These are phyloP conservation scores for Pseudozyma tsukubaensis DNA, from an alignment of 1,284 basidiomycete genomes.

Conservation along the genomic window DNA sequence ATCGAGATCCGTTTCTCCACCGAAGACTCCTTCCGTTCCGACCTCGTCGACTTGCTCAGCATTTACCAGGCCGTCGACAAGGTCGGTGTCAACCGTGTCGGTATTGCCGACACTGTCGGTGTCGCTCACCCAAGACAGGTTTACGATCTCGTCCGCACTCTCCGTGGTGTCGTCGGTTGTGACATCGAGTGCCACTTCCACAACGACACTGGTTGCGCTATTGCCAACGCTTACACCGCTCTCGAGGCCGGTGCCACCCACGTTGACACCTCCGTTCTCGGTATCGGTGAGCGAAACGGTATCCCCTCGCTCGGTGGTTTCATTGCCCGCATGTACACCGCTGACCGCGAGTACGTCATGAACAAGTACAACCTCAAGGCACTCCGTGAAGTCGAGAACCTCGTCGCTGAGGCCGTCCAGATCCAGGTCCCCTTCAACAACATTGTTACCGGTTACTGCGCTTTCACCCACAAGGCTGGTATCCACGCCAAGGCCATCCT, in stretches of 20 bases:
- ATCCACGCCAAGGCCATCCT: slow-evolving; percentile 99
- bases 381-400: slow-evolving; percentile 98
- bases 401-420: slow-evolving; percentile 98
- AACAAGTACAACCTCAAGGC: slow-evolving; percentile 97
- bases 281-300: slow-evolving; percentile 98
- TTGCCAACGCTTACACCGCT: slow-evolving; percentile 98
- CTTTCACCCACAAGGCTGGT: slow-evolving; percentile 99
- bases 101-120: slow-evolving; percentile 98
- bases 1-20: slow-evolving; percentile 99
- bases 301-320: slow-evolving; percentile 98
- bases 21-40: slow-evolving; percentile 99
- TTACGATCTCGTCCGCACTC: slow-evolving; percentile 95
- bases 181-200: slow-evolving; percentile 98
- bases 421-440: slow-evolving; percentile 98
- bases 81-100: slow-evolving; percentile 98
- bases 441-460: slow-evolving; percentile 89
- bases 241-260: slow-evolving; percentile 99
- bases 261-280: slow-evolving; percentile 87
- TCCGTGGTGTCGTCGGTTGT: slow-evolving; percentile 81
- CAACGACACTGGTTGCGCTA: slow-evolving; percentile 93
- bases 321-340: slow-evolving; percentile 88
- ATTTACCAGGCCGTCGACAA: slow-evolving; percentile 99
- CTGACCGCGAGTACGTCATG: slow-evolving; percentile 96
- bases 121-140: slow-evolving; percentile 99
- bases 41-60: slow-evolving; percentile 96